Conservation (phyloP, 441 rosid species). For the Lepidium campestre region DNA sequence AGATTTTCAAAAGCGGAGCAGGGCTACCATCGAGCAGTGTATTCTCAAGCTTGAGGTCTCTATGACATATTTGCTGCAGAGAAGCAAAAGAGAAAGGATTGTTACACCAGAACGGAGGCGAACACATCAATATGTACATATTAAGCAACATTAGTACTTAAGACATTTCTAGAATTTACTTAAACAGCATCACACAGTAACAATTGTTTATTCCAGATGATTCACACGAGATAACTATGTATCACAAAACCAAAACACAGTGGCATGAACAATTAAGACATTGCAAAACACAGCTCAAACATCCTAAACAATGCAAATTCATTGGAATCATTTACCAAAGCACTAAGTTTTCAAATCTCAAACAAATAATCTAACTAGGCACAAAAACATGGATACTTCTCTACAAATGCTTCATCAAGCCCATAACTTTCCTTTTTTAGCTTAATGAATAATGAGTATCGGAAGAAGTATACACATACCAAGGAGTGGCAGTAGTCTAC, state of each 20-base stretch:
- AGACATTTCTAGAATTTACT: no score
- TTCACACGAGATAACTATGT: no score
- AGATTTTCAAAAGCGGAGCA: slow-evolving; percentile 87
- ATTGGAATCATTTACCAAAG: no score
- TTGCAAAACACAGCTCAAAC: no score
- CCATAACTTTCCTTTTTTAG: neutral
- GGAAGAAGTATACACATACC: slow-evolving; percentile 28
- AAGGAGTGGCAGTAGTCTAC: slow-evolving; percentile 76
- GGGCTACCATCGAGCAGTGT: slow-evolving; percentile 93
- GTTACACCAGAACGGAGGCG: neutral
- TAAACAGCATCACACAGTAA: no score
- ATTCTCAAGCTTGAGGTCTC: slow-evolving; percentile 94
- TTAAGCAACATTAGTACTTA: neutral
- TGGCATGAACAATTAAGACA: no score
- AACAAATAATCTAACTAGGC: neutral
- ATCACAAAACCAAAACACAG: no score
- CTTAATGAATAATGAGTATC: neutral
- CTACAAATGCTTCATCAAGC: neutral
- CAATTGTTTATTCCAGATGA: no score
- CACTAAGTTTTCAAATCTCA: neutral
- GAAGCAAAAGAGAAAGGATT: slow-evolving; percentile 4
- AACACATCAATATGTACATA: neutral
- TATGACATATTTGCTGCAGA: slow-evolving; percentile 93
- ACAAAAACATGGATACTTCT: neutral
- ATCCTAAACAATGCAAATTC: no score